phyloP scores from a whole-genome alignment of 2,329 filamentous ascomycete genomes.

The Coniochaeta ligniaria region DNA sequence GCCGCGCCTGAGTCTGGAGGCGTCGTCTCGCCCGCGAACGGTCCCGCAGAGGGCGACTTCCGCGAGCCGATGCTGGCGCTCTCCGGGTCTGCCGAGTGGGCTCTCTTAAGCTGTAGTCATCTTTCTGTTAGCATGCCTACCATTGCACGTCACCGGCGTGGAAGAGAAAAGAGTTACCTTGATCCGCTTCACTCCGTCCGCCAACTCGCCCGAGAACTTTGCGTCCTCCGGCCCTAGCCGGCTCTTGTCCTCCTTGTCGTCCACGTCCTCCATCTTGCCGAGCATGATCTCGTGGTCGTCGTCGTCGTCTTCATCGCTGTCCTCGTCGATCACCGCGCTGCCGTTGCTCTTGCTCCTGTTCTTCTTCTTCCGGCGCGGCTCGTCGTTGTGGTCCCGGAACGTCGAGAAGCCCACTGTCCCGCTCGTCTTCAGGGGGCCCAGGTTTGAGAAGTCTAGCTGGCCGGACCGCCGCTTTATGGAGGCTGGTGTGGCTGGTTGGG shows the following conservation, averaged over 20 bases:
- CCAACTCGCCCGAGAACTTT: slow-evolving; percentile 64
- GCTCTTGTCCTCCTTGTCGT: slow-evolving; percentile 49
- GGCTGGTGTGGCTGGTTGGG: slow-evolving; percentile 51
- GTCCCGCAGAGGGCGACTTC: slow-evolving; percentile 37
- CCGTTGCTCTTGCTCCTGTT: slow-evolving; percentile 57
- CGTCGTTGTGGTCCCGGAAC: slow-evolving; percentile 67
- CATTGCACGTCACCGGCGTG: no score
- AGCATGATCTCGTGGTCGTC: slow-evolving; percentile 59
- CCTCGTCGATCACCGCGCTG: slow-evolving; percentile 55
- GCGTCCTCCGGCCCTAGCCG: slow-evolving; percentile 65
- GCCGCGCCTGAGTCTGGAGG: slow-evolving; percentile 24
- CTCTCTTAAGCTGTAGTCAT: slow-evolving; percentile 62
- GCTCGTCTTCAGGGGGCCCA: slow-evolving; percentile 77
- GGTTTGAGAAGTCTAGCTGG: slow-evolving; percentile 75
- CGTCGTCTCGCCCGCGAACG: slow-evolving; percentile 28
- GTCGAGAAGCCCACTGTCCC: slow-evolving; percentile 85
- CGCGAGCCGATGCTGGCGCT: slow-evolving; percentile 32
- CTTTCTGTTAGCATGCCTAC: background rate
- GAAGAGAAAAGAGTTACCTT: no score
- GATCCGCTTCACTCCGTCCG: slow-evolving; percentile 75
- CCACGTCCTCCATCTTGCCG: slow-evolving; percentile 55
- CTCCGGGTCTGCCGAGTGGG: slow-evolving; percentile 67
- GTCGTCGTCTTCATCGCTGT: slow-evolving; percentile 70
- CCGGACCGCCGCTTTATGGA: slow-evolving; percentile 72
- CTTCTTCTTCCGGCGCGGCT: slow-evolving; percentile 46